Conservation (phyloP, 352 stramenopile genomes). For the Phytophthora podocarpi region DNA sequence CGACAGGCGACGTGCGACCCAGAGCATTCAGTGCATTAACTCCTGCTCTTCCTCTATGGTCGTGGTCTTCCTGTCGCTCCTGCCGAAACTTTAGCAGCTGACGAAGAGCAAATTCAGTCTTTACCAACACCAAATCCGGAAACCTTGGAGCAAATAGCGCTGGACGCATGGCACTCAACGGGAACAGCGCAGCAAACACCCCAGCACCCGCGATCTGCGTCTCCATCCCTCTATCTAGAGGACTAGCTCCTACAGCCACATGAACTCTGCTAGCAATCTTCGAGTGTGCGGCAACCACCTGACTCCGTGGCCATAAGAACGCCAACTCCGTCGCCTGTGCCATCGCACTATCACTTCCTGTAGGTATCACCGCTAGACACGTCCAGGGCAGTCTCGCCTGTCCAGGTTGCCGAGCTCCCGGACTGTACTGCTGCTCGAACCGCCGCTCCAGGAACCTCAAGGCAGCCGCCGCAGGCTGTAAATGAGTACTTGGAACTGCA, state of each 20-base stretch:
- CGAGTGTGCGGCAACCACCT: slow-evolving; percentile 38
- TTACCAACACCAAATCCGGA: slow-evolving; percentile 67
- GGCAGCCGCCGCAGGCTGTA: slow-evolving; percentile 28
- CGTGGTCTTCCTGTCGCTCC: slow-evolving; percentile 51
- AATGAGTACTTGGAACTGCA: slow-evolving; percentile 11
- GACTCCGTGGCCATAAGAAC: slow-evolving; percentile 61
- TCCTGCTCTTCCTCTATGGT: slow-evolving; percentile 37
- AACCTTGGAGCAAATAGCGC: slow-evolving; percentile 50
- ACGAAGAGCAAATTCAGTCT: slow-evolving; percentile 64
- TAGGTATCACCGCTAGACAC: slow-evolving; percentile 64
- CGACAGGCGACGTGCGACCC: slow-evolving; percentile 11
- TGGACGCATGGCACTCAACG: slow-evolving; percentile 38
- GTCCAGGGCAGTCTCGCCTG: slow-evolving; percentile 57
- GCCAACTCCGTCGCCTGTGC: slow-evolving; percentile 48
- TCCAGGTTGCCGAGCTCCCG: slow-evolving; percentile 28
- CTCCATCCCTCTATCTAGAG: slow-evolving; percentile 19
- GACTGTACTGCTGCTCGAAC: slow-evolving; percentile 63
- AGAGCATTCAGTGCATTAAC: slow-evolving; percentile 10
- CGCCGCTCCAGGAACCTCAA: slow-evolving; percentile 61
- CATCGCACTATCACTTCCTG: slow-evolving; percentile 28
- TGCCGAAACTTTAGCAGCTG: slow-evolving; percentile 61
- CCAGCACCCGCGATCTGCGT: slow-evolving; percentile 22
- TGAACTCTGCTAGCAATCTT: slow-evolving; percentile 56
- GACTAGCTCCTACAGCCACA: slow-evolving; percentile 37
- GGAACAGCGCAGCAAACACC: slow-evolving; percentile 41